Percentiles rank a stretch among this genome's conserved stretches.
Conservation (phyloP, 2,329 filamentous ascomycete genomes). For the Rhexocercosporidium sp. region DNA sequence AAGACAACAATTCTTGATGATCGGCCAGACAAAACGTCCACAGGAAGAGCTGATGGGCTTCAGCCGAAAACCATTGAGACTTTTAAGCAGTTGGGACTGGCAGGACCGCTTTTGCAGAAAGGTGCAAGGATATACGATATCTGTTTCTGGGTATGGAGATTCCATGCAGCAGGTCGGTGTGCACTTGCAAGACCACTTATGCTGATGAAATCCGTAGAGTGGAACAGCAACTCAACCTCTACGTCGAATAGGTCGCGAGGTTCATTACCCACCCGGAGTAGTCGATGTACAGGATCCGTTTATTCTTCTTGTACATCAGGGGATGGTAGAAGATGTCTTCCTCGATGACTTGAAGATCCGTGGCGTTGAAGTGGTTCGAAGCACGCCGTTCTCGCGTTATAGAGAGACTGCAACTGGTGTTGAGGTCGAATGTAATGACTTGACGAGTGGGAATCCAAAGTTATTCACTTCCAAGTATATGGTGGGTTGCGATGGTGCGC, state of each 20-base stretch:
- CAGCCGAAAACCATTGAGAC: constrained; percentile 67
- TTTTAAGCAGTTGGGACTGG: constrained; percentile 63
- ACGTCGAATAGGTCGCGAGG: constrained; percentile 44
- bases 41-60: constrained; percentile 67
- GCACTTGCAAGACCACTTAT: constrained; percentile 43
- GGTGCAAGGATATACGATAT: constrained; percentile 63
- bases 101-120: constrained; percentile 58
- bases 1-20: constrained; percentile 71
- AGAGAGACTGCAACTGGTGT: constrained; percentile 38
- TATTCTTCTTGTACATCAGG: constrained; percentile 57
- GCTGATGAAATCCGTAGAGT: constrained; percentile 46
- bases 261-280: constrained; percentile 38
- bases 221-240: constrained; percentile 23
- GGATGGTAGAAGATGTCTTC: constrained; percentile 55
- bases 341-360: constrained; percentile 58
- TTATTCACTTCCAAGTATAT: constrained; percentile 64
- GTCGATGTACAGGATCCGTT: constrained; percentile 39
- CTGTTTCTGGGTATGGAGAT: constrained; percentile 60
- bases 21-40: constrained; percentile 64
- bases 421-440: constrained; percentile 56
- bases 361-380: constrained; percentile 53
- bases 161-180: neutral
- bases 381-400: constrained; percentile 49
- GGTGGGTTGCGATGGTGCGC: constrained; percentile 64
- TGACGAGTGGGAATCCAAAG: constrained; percentile 58